Evolutionary conservation across 23 red algal species (phyloP), one percentile per base, ranked within the genome.

Genomic region (Gracilaria gracilis): DNA sequence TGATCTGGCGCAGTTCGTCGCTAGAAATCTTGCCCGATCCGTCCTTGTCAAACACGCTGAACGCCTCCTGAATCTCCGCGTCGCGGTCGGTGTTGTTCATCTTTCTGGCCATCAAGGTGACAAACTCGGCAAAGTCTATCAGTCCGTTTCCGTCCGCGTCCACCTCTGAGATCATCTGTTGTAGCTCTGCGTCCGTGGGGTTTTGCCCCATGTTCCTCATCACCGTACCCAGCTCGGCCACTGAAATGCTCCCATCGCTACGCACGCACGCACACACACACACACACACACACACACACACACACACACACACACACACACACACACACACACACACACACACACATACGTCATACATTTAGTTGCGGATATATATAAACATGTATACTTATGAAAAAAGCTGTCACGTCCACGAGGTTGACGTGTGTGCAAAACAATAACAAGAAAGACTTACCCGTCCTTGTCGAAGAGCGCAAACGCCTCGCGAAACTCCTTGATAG

Each of bases 111-210:
- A 99, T 99, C 38, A 99, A 92, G 37, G 90, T 94, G 1, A 99
- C 62, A 79, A 99, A 99, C 90, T 99, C 97, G 7, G 84, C 95
- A 70, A 98, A 94, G 71, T 98, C 97, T 37, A 99, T 99, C 11
- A 92, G 93, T 9, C 97, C 97, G 57, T 87, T 89, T 21, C 97
- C 93, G 47, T 99, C 97, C 49, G 91, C 92, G 65, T 99, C 97
- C 47, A 99, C 93, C 61, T 96, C 93, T 44, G 86, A 85, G 20
- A 99, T 96, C 97, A 99, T 99, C 46, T 96, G 88, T 50, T 74
- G 67, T 55, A 99, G 55, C 39, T 94, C 87, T 9, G 51, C 72
- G 51, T 99, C 93, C 12, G 97, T 96, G 17, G 97, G 97, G 37
- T 93, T 96, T 66, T 96, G 93, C 19, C 97, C 97, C 83, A 99